Evolutionary conservation across 345 rosid genomes (phyloP).

Genomic region (Nephelium lappaceum): DNA sequence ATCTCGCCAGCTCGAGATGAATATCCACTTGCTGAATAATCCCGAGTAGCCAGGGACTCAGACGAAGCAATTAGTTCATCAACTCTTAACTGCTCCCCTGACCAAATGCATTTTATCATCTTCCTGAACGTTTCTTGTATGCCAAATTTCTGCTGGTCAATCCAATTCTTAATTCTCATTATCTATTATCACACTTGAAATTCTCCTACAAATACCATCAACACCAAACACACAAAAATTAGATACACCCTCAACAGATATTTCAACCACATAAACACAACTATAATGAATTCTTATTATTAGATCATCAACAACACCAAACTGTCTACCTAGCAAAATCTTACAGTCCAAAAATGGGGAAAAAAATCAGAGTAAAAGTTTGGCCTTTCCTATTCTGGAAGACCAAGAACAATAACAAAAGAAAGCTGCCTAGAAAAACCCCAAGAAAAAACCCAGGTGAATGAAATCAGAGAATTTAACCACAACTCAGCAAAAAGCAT

Average conservation of each 20-base stretch:
- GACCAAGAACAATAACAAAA: conserved; percentile 5
- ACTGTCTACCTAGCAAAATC: not conserved
- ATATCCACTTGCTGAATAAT: conserved; percentile 72
- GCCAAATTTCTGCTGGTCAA: conserved; percentile 34
- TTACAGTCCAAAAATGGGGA: not conserved
- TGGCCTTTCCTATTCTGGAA: not conserved
- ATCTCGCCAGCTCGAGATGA: conserved; percentile 65
- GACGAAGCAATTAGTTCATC: conserved; percentile 61
- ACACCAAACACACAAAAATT: conserved; percentile 16
- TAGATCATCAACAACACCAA: conserved; percentile 7
- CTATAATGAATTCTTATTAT: not conserved
- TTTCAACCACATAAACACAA: conserved; percentile 7
- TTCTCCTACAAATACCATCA: conserved; percentile 28
- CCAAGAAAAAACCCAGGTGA: conserved; percentile 23
- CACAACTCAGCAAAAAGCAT: conserved; percentile 19
- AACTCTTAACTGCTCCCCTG: conserved; percentile 49
- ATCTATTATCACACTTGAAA: conserved; percentile 37
- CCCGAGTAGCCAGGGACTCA: conserved; percentile 78
- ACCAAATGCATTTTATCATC: conserved; percentile 80
- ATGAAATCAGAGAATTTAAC: conserved; percentile 18
- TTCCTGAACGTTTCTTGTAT: conserved; percentile 42
- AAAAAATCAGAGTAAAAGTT: not conserved
- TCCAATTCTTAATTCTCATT: conserved; percentile 55
- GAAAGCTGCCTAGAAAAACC: conserved; percentile 7
- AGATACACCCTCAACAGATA: conserved; percentile 21